Conservation (phyloP, 2,329 filamentous ascomycete genomes). For the Calonectria crousiana region DNA sequence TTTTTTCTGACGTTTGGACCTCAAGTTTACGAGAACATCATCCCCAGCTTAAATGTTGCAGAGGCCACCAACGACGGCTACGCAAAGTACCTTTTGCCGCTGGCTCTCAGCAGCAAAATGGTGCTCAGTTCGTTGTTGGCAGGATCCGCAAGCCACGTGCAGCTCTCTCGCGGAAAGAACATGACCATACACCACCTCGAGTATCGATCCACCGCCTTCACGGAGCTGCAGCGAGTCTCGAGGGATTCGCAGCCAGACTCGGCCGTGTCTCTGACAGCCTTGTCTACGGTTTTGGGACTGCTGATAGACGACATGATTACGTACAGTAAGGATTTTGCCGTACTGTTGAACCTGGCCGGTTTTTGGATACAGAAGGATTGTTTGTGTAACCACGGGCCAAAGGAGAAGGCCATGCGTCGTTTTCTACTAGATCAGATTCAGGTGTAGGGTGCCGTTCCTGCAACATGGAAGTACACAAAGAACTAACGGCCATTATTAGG, state of each 20-base stretch:
- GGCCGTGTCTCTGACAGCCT: not conserved
- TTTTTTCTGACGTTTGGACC: not conserved
- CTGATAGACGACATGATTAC: constrained; percentile 13
- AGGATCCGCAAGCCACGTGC: not conserved
- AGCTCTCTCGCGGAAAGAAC: constrained; percentile 1
- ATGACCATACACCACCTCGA: constrained; percentile 2
- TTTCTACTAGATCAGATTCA: constrained; percentile 7
- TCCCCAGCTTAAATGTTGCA: not conserved
- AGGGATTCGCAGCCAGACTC: not conserved
- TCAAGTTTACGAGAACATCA: constrained; percentile 2
- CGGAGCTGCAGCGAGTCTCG: not conserved
- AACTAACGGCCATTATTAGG: not conserved
- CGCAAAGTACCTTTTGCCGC: not conserved
- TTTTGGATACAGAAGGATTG: constrained; percentile 10
- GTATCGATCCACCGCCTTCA: not conserved
- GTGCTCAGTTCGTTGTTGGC: not conserved
- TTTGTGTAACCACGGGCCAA: not conserved
- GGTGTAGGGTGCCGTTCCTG: not conserved
- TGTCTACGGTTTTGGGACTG: not conserved
- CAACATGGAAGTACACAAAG: not conserved
- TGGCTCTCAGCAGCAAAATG: constrained; percentile 1
- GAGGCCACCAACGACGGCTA: constrained; percentile 7
- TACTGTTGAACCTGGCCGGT: not conserved
- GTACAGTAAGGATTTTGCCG: not conserved
- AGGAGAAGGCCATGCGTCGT: constrained; percentile 7